Conservation (phyloP, 306 rosid genomes). For the Cucumis sativus region Cucumber_9930_V3 NC_026661.2:10741001-10741500, state of each 20-base stretch:
- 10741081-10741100: neutral
- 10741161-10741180: neutral
- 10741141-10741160: neutral
- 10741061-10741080: neutral
- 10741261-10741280: neutral
- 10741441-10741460: slow-evolving; percentile 1
- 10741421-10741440: slow-evolving; percentile 66
- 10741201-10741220: neutral
- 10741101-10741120: neutral
- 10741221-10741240: neutral
- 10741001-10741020: too few species aligned
- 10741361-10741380: slow-evolving; percentile 34
- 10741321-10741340: neutral
- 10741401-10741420: slow-evolving; percentile 54
- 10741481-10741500: neutral
- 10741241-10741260: neutral
- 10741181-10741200: neutral
- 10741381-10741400: slow-evolving; percentile 42
- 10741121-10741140: neutral
- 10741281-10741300: neutral
- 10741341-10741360: slow-evolving; percentile 46
- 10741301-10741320: neutral
- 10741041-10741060: too few species aligned
- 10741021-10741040: too few species aligned
- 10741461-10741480: neutral